These are phyloP conservation scores for Arthrinium phaeospermum DNA, from an alignment of 2,329 filamentous ascomycete species.

Conservation along the genomic window DNA sequence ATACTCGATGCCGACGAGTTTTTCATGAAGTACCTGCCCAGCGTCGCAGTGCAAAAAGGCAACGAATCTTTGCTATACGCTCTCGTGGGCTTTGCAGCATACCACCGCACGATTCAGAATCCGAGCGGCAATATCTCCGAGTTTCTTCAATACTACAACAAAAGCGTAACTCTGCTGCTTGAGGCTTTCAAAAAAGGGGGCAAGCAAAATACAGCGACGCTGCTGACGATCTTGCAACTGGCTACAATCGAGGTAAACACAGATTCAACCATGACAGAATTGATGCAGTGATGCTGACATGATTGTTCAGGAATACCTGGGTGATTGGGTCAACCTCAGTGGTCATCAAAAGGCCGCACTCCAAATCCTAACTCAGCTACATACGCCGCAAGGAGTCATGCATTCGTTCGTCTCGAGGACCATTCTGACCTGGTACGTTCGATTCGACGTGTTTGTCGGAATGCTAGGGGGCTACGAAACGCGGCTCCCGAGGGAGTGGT, in stretches of 20 bases:
- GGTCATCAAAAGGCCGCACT: slow-evolving; percentile 91
- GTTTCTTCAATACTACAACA: slow-evolving; percentile 90
- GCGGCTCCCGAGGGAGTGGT: slow-evolving; percentile 80
- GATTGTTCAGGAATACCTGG: slow-evolving; percentile 79
- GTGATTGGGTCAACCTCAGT: slow-evolving; percentile 93
- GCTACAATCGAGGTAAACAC: slow-evolving; percentile 83
- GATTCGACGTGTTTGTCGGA: slow-evolving; percentile 85
- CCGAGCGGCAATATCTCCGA: slow-evolving; percentile 76
- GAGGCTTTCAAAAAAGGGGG: slow-evolving; percentile 73
- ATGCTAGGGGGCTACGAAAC: slow-evolving; percentile 82
- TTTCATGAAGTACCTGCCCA: slow-evolving; percentile 72
- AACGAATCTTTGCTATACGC: slow-evolving; percentile 87
- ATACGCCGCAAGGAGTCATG: slow-evolving; percentile 76
- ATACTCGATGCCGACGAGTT: slow-evolving; percentile 75
- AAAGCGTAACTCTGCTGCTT: slow-evolving; percentile 79
- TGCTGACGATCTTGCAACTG: slow-evolving; percentile 88
- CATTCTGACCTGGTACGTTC: slow-evolving; percentile 85
- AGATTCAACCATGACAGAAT: background rate
- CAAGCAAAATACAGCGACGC: slow-evolving; percentile 72
- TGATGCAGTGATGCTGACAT: background rate
- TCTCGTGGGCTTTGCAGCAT: slow-evolving; percentile 85
- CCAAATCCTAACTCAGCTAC: slow-evolving; percentile 78
- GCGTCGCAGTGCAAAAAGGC: slow-evolving; percentile 66
- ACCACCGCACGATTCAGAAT: slow-evolving; percentile 77
- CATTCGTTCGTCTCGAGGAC: slow-evolving; percentile 73